Base-by-base conservation (phyloP, 768 basidiomycete species). In the Tylopilus sp. region DNA sequence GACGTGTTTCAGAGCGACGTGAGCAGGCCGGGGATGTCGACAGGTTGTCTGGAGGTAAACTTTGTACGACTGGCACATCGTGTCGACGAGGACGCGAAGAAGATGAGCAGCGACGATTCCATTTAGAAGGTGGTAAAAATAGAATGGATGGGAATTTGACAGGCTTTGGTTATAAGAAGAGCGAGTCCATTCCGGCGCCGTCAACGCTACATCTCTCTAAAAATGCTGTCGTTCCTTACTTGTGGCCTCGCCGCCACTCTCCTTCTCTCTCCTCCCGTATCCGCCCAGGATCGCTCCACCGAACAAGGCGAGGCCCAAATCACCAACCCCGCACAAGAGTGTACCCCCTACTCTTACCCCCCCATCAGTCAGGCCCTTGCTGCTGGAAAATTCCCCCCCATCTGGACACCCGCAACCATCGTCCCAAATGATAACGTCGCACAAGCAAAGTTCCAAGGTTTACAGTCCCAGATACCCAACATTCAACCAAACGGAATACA, bases 401-500 rank as follows among this genome's bases (percentile, higher is more conserved):
- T 50, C 18, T 50, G 48, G 48, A 20, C 23, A 1, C 31, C 33
- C 3, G 48, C 48, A 3, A 25, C 41, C 11, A 49, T 49, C 31
- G 15, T 50, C 18, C 2, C n/a, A 3, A 23, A 9, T 15, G 48
- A 50, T 20, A n/a, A n/a, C 31, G n/a, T 21, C 6, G 40, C 41
- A 0, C 36, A 43, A 42, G n/a, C 36, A 11, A 39, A 20, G n/a
- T 50, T 26, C 48, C 41, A 38, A 41, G 43, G 48, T 41, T 43
- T 43, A 5, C 41, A 43, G 41, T 50, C 48, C 1, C 48, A 43
- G 48, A 50, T 50, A 43, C 82, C 82, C 21, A 74, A 79, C 46
- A 79, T 80, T 3, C 12, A 64, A 3, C 67, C 74, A 15, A 81
- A 78, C 62, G 63, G 63, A 2, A 12, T 31, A 1, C 59, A 59